These are phyloP conservation scores for Starmerella asiatica DNA, from an alignment of 805 yeast genomes.

Conservation along the genomic window DNA sequence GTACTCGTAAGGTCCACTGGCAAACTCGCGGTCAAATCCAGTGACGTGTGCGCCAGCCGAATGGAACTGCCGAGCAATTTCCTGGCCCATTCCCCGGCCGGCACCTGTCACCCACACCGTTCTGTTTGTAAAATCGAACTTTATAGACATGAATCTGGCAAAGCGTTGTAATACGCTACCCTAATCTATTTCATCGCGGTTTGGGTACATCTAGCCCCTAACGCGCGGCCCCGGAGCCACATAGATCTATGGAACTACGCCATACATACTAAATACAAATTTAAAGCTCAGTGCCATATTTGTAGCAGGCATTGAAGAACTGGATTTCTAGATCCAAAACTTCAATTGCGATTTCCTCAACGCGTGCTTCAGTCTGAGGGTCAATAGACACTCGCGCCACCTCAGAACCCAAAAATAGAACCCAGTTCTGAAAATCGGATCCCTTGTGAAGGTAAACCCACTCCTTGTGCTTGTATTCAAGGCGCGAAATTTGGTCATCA, in stretches of 20 bases:
- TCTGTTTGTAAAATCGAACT: constrained; percentile 4
- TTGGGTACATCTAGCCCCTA: too few species aligned
- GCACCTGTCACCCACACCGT: constrained; percentile 13
- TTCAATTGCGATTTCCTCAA: neutral
- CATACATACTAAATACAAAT: too few species aligned
- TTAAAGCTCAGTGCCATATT: too few species aligned
- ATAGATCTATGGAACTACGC: too few species aligned
- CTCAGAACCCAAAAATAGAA: constrained; percentile 12
- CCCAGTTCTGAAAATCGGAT: constrained; percentile 12
- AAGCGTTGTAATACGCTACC: too few species aligned
- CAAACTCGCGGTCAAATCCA: constrained; percentile 10
- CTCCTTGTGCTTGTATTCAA: constrained; percentile 12
- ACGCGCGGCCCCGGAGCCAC: too few species aligned
- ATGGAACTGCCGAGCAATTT: constrained; percentile 5
- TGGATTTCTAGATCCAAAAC: constrained; percentile 6
- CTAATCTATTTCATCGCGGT: neutral
- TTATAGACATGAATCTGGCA: constrained; percentile 12
- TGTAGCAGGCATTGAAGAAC: constrained; percentile 13
- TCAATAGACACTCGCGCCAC: constrained; percentile 4
- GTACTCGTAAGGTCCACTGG: constrained; percentile 1
- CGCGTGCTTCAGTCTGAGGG: neutral
- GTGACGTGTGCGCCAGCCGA: constrained; percentile 8
- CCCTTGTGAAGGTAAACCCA: constrained; percentile 17
- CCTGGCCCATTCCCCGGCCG: constrained; percentile 11
- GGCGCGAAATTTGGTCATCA: constrained; percentile 1